Evolutionary conservation across 257 asterid genomes (phyloP), one percentile per base, ranked within the genome.

Genomic region (Petunia secreta): DNA sequence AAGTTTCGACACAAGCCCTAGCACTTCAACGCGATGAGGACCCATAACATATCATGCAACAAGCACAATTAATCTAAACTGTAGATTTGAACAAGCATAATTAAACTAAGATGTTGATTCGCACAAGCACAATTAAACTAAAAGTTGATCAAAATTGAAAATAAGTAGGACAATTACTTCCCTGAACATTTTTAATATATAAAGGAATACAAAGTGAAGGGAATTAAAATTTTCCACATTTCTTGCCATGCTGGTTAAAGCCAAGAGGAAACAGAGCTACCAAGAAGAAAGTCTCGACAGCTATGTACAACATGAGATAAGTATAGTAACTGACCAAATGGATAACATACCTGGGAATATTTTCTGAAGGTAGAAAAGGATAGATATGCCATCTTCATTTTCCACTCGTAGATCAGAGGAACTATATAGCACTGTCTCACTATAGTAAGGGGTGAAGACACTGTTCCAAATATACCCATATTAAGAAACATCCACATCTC

Each of bases 361-460:
- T 83, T 93, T 95, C 86, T 95, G 99, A 83, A 95, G 97, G 89
- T 95, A 95, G 87, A 95, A 95, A 83, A 95, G 87, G 68, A 77
- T 92, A 64, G 99, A 93, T 86, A 95, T 93, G 83, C 99, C 99
- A 91, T 95, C 99, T 88, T 95, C 99, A 87, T 95, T 95, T 84
- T 95, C 99, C 84, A 66, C 87, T 84, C 95, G 93, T 90, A 95
- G 84, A 78, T 95, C 99, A 50, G 90, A 88, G 83, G 91, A 89
- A 91, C 99, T 93, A 85, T 95, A 95, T 79, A 95, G 98, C 85
- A 95, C 99, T 11, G 97, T 93, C 89, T 95, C 99, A 67, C 99
- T 95, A 89, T 95, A 95, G 90, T 95, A 95, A 4, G 99, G 99
- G 3, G 99, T 95, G 97, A 95, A 95, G 86, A 95, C 99, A 84